Percentiles rank a stretch among this genome's conserved stretches.
These are phyloP conservation scores for Geotrichum siamense DNA, from an alignment of 1,139 yeast genomes.

Conservation along the genomic window DNA sequence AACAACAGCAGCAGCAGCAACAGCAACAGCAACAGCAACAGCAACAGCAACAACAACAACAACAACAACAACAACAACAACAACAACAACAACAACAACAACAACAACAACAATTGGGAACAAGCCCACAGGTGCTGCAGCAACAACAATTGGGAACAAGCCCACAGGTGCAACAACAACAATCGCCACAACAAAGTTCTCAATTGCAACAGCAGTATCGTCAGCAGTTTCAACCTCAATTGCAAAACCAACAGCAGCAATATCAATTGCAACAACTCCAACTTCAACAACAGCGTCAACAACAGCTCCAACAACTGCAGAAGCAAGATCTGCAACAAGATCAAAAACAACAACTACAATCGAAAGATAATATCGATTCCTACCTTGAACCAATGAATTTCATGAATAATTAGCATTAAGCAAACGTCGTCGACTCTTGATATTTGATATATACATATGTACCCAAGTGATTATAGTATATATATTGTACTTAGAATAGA, in stretches of 20 bases:
- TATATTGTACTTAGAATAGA: too few relatives aligned
- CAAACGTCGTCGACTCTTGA: too few relatives aligned
- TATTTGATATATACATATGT: not conserved
- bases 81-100: constrained; percentile 7
- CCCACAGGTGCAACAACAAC: constrained; percentile 2
- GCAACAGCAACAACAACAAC: constrained; percentile 13
- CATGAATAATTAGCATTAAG: constrained; percentile 13
- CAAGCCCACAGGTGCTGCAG: too few relatives aligned
- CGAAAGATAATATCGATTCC: constrained; percentile 12
- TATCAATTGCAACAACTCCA: constrained; percentile 14
- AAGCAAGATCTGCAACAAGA: constrained; percentile 12
- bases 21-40: constrained; percentile 12
- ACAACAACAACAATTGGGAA: constrained; percentile 1
- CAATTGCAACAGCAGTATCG: not conserved
- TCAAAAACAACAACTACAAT: constrained; percentile 24
- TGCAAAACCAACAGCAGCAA: constrained; percentile 10
- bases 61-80: constrained; percentile 10
- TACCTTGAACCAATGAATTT: constrained; percentile 14
- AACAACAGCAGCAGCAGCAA: constrained; percentile 10
- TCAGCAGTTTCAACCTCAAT: constrained; percentile 10
- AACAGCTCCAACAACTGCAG: constrained; percentile 23
- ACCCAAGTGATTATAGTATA: not conserved
- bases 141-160: too few relatives aligned
- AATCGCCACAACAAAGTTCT: not conserved
- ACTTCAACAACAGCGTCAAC: constrained; percentile 13